Conservation (phyloP, 306 rosid genomes). For the Casuarina glauca region DNA sequence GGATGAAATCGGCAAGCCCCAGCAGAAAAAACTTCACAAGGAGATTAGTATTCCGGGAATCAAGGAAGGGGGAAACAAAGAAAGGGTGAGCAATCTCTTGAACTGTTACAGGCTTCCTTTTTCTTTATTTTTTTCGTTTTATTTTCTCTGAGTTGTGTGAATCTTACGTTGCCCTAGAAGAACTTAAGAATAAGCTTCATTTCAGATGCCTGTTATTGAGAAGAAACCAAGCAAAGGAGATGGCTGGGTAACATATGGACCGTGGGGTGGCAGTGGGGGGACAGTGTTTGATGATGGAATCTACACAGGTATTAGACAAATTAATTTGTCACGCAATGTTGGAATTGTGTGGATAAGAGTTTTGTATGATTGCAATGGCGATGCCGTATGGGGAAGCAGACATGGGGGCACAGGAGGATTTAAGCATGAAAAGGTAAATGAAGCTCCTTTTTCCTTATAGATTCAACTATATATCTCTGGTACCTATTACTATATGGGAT, state of each 20-base stretch:
- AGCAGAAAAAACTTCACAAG: slow-evolving; percentile 29
- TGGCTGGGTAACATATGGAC: slow-evolving; percentile 65
- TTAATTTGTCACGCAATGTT: slow-evolving; percentile 66
- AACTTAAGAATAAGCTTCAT: slow-evolving; percentile 11
- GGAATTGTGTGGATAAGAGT: slow-evolving; percentile 72
- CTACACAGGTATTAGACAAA: slow-evolving; percentile 64
- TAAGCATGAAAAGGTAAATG: slow-evolving; percentile 71
- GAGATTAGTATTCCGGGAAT: slow-evolving; percentile 40
- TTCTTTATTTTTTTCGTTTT: background rate
- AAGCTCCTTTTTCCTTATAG: slow-evolving; percentile 2
- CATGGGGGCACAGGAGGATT: slow-evolving; percentile 86
- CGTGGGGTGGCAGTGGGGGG: slow-evolving; percentile 88
- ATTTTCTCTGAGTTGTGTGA: background rate
- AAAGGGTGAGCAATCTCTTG: slow-evolving; percentile 37
- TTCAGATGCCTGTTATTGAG: slow-evolving; percentile 31
- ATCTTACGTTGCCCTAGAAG: slow-evolving; percentile 13
- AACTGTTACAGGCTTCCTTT: background rate
- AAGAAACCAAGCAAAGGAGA: slow-evolving; percentile 51
- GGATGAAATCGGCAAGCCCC: slow-evolving; percentile 45
- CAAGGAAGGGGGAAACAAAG: slow-evolving; percentile 36
- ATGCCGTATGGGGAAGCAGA: slow-evolving; percentile 63
- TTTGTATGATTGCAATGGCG: slow-evolving; percentile 69
- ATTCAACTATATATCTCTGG: background rate
- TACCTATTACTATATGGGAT: slow-evolving; percentile 2
- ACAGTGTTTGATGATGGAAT: slow-evolving; percentile 69